Evolutionary conservation across 2,329 filamentous ascomycete species (phyloP), one percentile per base, ranked within the genome.

Genomic region (Acephala macrosclerotiorum): DNA sequence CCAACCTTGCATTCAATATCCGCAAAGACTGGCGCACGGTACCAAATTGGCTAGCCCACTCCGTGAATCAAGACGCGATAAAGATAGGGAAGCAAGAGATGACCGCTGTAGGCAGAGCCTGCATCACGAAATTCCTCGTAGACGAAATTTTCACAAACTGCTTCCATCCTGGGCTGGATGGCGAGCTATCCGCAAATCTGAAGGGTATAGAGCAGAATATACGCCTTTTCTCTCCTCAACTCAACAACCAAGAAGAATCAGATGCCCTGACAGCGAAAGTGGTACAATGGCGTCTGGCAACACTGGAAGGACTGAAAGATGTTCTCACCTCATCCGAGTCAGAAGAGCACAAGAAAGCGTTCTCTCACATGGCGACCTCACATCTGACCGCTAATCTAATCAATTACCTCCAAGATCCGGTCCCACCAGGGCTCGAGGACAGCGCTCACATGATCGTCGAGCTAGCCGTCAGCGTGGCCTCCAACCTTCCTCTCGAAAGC

Each of bases 21-120:
- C 91, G 96, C 69, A 98, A 98, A 79, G 91, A 96, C 75, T 99
- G 96, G 96, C 88, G 88, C 68, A 83, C 84, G 38, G 84, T 98
- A 62, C 96, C 96, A 0, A 77, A 83, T 6, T 98, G 94, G 93
- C 83, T 99, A 53, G 86, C 89, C 62, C 85, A 85, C 26, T 92
- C 89, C 62, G 92, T 97, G 70, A 97, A 95, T 77, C 85, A 91
- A 60, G 94, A 97, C 73, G 95, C 94, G 0, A 84, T 96, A 61
- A 87, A 90, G 73, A 93, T 91, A 11, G 96, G 94, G 67, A 97
- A 94, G 76, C 94, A 97, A 78, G 96, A 99, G 79, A 99, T 99
- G 96, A 98, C 94, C 7, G 94, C 94, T 5, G 91, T 97, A 26
- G 96, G 96, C 18, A 89, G 95, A 61, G 94, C 95, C 14, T 89